phyloP scores from a whole-genome alignment of 2,329 filamentous ascomycete genomes.

The Parafenestella ontariensis region DNA sequence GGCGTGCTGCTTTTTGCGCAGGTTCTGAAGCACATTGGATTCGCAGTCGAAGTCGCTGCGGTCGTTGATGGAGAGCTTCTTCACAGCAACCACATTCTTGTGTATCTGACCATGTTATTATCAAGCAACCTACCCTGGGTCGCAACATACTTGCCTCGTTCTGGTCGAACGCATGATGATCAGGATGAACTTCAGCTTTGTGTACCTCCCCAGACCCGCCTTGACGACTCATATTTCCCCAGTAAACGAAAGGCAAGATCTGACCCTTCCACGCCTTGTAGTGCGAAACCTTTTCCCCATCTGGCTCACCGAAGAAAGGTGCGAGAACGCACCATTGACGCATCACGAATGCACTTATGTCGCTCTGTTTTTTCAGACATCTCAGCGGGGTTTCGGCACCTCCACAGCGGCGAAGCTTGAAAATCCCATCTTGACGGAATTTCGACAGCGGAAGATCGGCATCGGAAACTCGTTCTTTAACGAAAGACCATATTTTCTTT shows the following conservation, averaged over 20 bases:
- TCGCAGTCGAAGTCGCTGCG: background rate
- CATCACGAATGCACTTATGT: background rate
- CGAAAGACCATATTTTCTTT: background rate
- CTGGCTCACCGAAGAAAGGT: background rate
- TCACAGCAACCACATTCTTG: background rate
- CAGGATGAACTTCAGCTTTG: background rate
- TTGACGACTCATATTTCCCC: background rate
- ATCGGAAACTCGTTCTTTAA: background rate
- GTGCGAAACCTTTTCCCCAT: background rate
- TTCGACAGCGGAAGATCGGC: background rate
- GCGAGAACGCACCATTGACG: slow-evolving; percentile 4
- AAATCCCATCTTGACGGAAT: background rate
- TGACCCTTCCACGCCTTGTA: background rate
- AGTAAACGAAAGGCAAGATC: background rate
- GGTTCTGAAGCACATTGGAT: background rate
- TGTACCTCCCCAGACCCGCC: slow-evolving; percentile 1
- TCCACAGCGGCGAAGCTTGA: background rate
- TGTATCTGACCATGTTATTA: background rate
- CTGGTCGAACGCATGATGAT: background rate
- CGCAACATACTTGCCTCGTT: background rate
- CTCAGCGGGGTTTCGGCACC: background rate
- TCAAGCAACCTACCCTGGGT: background rate
- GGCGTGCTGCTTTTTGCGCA: background rate
- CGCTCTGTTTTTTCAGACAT: background rate
- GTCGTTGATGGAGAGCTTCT: background rate